Percentiles rank a stretch among this genome's conserved stretches.
These are phyloP conservation scores for Gillenia trifoliata DNA, from an alignment of 306 rosid species.

Conservation along the genomic window DNA sequence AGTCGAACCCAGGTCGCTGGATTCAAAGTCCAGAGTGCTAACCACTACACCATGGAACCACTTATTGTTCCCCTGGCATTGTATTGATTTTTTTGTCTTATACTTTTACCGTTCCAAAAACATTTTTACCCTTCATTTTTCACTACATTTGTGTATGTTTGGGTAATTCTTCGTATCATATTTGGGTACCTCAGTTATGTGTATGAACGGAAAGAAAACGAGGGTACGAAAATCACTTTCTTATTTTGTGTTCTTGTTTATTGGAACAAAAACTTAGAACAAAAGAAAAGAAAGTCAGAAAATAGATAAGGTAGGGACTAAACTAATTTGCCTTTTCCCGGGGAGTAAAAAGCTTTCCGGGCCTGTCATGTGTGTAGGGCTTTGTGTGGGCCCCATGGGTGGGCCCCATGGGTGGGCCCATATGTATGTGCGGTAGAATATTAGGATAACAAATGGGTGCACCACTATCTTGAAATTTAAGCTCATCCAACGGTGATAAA, in stretches of 20 bases:
- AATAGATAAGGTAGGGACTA: not conserved
- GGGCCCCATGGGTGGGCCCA: not conserved
- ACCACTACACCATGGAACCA: constrained; percentile 51
- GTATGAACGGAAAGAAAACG: too few species aligned
- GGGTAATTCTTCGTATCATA: not conserved
- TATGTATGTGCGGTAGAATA: too few species aligned
- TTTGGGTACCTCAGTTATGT: not conserved
- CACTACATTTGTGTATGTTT: not conserved
- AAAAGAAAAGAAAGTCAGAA: too few species aligned
- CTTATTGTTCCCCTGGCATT: not conserved
- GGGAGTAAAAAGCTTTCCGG: not conserved
- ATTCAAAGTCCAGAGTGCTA: constrained; percentile 45
- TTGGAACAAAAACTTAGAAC: not conserved
- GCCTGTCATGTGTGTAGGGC: constrained; percentile 2
- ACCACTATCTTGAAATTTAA: too few species aligned
- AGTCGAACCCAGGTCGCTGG: constrained; percentile 31
- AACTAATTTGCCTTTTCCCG: not conserved
- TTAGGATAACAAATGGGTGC: too few species aligned
- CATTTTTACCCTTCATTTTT: not conserved
- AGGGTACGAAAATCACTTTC: too few species aligned
- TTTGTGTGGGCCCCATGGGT: not conserved
- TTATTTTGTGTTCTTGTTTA: too few species aligned
- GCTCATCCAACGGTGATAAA: too few species aligned
- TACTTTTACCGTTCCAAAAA: not conserved
- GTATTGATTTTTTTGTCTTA: not conserved